Base-by-base conservation (phyloP, 2,329 filamentous ascomycete species). In the Paraphaeosphaeria sporulosa region DNA sequence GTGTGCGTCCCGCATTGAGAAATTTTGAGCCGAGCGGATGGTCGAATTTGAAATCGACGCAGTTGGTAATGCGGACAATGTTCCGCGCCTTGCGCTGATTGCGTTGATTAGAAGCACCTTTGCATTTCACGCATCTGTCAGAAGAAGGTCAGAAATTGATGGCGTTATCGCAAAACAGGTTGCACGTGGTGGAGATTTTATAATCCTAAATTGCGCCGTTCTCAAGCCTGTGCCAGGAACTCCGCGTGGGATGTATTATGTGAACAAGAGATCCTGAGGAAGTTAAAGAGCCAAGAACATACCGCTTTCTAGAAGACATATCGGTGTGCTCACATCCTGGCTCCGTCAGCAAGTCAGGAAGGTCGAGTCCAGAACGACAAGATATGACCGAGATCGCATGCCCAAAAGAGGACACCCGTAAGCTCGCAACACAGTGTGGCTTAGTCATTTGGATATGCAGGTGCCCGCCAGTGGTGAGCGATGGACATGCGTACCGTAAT, bases 71-170 rank as follows among this genome's bases (percentile, higher is more conserved):
- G 32, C 42, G 30, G 42, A 13, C 13, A 4, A 25, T 10, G 21
- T 36, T 46, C 52, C 42, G 52, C 40, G 25, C 7, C 34, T n/a
- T 44, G 52, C 52, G 52, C 40, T 34, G 42, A 53, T 53, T 53
- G 25, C n/a, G 5, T 25, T 34, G 3, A 17, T 54, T 27, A 27
- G 40, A 42, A 36, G 1, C 38, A 23, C 21, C 47, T 46, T 46
- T 27, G 40, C 52, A 46, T n/a, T 19, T 46, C 27, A n/a, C n/a
- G n/a, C n/a, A 21, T 25, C 23, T 38, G 30, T 46, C n/a, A 46
- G 27, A 46, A 17, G 6, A 47, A 36, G 47, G 27, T 21, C n/a
- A 21, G 19, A 36, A 17, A 13, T 40, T 25, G 21, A 46, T 55
- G 34, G 42, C 52, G 42, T 40, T 30, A 55, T 55, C 30, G 40